Percentiles rank a stretch among this genome's conserved stretches.
These are phyloP conservation scores for Cyberlindnera xishuangbannaensis DNA, from an alignment of 805 yeast genomes.

Conservation along the genomic window DNA sequence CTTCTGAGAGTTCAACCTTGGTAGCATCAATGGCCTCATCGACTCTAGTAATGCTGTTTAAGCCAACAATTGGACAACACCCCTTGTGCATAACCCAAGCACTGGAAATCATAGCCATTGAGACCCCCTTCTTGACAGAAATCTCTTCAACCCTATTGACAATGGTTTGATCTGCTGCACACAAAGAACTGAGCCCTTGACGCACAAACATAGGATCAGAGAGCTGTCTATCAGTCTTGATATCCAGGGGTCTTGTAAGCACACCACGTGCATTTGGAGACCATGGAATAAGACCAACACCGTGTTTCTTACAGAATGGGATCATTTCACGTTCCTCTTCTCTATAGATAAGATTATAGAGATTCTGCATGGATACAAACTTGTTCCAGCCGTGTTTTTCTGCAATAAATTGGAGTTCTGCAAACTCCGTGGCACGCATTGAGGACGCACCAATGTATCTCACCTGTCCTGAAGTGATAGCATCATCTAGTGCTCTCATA, in stretches of 20 bases:
- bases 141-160: conserved; percentile 46
- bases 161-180: conserved; percentile 27
- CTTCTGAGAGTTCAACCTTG: conserved; percentile 6
- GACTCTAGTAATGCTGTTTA: conserved; percentile 41
- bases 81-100: conserved; percentile 51
- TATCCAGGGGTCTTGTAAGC: conserved; percentile 41
- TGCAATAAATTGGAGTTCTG: conserved; percentile 45
- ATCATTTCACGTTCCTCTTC: conserved; percentile 62
- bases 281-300: conserved; percentile 55
- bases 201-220: conserved; percentile 9
- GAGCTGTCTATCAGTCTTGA: conserved; percentile 7
- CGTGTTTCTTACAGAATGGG: conserved; percentile 43
- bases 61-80: conserved; percentile 47
- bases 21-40: conserved; percentile 43
- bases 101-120: conserved; percentile 48
- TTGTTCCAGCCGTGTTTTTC: conserved; percentile 50
- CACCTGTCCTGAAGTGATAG: conserved; percentile 37
- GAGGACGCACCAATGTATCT: conserved; percentile 59
- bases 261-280: conserved; percentile 53
- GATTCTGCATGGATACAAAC: conserved; percentile 55
- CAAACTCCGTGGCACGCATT: conserved; percentile 39
- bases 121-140: conserved; percentile 37
- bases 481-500: conserved; percentile 46
- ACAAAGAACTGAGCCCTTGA: conserved; percentile 2
- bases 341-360: conserved; percentile 42